phyloP scores from a whole-genome alignment of 2,329 filamentous ascomycete genomes.

The Cytospora piceicola region DNA sequence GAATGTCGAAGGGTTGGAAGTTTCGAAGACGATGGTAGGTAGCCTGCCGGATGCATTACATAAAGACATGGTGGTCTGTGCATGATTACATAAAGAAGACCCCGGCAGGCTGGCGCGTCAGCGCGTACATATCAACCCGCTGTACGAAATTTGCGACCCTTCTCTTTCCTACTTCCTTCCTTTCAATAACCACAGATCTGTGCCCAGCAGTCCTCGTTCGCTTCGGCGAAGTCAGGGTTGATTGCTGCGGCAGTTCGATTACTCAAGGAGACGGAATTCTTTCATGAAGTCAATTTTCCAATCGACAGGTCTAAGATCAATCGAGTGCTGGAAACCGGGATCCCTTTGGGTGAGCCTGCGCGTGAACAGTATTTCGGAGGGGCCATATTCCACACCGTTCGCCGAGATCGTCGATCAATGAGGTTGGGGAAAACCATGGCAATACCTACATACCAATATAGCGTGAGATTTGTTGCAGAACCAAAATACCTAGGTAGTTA shows the following conservation, averaged over 20 bases:
- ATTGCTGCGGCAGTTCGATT: constrained; percentile 85
- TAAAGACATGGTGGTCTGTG: constrained; percentile 10
- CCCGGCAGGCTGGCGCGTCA: constrained; percentile 3
- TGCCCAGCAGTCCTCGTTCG: constrained; percentile 76
- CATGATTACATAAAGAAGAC: constrained; percentile 5
- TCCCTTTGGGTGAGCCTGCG: constrained; percentile 73
- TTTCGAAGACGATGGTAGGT: neutral
- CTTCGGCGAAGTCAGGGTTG: constrained; percentile 67
- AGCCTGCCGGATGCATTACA: neutral
- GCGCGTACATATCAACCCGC: neutral
- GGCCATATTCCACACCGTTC: constrained; percentile 89
- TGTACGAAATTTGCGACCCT: constrained; percentile 32
- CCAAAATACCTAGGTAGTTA: neutral
- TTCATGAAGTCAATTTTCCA: constrained; percentile 82
- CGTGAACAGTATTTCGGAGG: constrained; percentile 59
- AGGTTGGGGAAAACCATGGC: constrained; percentile 92
- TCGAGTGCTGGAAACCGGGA: constrained; percentile 64
- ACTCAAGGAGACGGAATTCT: constrained; percentile 74
- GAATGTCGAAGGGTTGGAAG: neutral
- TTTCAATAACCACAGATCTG: constrained; percentile 71
- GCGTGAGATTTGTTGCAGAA: constrained; percentile 8
- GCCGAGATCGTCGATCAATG: constrained; percentile 87
- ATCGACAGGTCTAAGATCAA: constrained; percentile 95
- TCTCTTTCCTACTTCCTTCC: constrained; percentile 39
- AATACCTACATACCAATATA: constrained; percentile 60